A percentile compares a stretch with the other conserved stretches of the same genome.
phyloP scores from a whole-genome alignment of 257 asterid genomes.

The Gardenia jasminoides region DNA sequence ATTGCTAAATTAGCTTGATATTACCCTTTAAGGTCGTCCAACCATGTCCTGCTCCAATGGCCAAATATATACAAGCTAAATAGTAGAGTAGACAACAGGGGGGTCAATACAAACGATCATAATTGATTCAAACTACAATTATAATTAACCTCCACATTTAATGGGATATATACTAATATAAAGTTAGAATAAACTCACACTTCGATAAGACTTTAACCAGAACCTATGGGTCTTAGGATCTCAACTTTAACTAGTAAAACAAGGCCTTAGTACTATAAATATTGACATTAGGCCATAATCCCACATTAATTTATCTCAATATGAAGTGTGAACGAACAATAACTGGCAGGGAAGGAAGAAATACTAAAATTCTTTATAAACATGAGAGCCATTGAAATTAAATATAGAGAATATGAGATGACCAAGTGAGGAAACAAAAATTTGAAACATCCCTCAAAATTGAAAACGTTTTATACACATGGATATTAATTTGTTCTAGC shows the following conservation, averaged over 20 bases:
- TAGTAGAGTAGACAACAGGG: neutral
- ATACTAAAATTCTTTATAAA: neutral
- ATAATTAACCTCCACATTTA: too few species aligned
- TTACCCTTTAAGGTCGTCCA: neutral
- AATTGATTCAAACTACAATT: too few species aligned
- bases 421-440: neutral
- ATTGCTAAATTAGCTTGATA: too few species aligned
- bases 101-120: too few species aligned
- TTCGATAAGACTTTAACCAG: too few species aligned
- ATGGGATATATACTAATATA: too few species aligned
- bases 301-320: neutral
- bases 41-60: neutral
- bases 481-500: neutral
- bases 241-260: too few species aligned
- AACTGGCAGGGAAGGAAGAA: neutral
- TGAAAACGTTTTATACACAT: neutral
- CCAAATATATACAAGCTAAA: neutral
- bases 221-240: too few species aligned
- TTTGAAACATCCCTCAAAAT: neutral
- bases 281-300: neutral
- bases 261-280: too few species aligned
- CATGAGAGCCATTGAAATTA: neutral
- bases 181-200: too few species aligned
- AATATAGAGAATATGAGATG: neutral
- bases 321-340: neutral